Evolutionary conservation across 2,329 filamentous ascomycete genomes (phyloP).

Genomic region (Fusarium bulbicola): DNA sequence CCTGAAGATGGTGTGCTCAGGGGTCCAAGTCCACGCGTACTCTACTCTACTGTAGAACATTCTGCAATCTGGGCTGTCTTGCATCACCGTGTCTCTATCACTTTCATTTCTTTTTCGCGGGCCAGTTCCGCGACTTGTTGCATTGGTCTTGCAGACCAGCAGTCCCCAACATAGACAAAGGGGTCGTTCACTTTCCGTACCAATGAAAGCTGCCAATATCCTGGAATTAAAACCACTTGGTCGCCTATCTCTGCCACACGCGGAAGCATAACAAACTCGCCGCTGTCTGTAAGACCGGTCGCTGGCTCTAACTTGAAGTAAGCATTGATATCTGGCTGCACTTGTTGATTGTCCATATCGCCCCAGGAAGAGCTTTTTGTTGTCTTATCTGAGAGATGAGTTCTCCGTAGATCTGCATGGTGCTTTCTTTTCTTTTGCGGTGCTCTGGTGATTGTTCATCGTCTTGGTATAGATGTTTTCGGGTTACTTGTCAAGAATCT

Average conservation of each 20-base stretch:
- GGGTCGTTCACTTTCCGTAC: neutral
- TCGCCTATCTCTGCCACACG: neutral
- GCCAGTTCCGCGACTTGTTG: neutral
- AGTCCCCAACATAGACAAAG: neutral
- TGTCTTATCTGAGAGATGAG: neutral
- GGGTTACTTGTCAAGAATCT: neutral
- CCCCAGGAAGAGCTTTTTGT: accelerated
- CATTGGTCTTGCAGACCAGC: neutral
- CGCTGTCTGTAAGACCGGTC: neutral
- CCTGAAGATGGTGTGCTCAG: neutral
- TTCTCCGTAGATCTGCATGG: accelerated
- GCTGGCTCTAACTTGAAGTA: neutral
- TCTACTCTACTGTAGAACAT: too few species aligned
- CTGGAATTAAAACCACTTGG: neutral
- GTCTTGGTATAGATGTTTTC: neutral
- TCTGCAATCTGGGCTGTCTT: neutral
- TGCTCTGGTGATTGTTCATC: neutral
- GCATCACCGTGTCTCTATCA: neutral
- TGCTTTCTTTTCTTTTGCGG: accelerated
- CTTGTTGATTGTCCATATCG: accelerated
- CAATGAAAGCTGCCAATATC: neutral
- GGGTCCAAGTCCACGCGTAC: neutral
- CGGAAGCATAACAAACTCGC: neutral
- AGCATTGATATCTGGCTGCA: neutral
- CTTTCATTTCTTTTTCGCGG: neutral